Conservation (phyloP, 805 yeast genomes). For the Saccharomycopsis olivae region DNA sequence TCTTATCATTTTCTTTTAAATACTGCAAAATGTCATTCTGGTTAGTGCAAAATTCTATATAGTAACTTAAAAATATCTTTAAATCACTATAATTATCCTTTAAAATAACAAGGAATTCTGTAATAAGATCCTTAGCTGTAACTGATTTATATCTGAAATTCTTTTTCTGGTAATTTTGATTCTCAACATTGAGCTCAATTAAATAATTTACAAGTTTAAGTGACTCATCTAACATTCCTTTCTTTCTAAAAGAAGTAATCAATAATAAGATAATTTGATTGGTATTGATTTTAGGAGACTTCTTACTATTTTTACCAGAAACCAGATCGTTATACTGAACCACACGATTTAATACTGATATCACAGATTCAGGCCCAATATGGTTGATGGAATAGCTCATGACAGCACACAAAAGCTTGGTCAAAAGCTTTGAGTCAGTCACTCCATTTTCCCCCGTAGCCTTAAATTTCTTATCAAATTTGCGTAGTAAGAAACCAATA, state of each 20-base stretch:
- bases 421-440: no score
- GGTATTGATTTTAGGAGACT: conserved; percentile 1
- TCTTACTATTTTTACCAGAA: background rate
- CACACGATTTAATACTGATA: conserved; percentile 3
- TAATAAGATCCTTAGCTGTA: conserved; percentile 9
- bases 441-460: no score
- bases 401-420: no score
- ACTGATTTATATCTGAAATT: conserved; percentile 1
- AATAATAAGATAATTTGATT: no score
- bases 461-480: background rate
- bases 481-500: background rate
- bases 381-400: no score
- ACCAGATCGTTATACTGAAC: conserved; percentile 5
- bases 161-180: background rate
- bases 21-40: conserved; percentile 1
- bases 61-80: conserved; percentile 9
- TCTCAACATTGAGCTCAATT: conserved; percentile 4
- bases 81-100: conserved; percentile 9
- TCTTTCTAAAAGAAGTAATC: conserved; percentile 9
- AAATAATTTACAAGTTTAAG: conserved; percentile 9
- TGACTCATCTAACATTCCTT: conserved; percentile 11
- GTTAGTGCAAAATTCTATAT: conserved; percentile 10
- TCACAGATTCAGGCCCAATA: conserved; percentile 6
- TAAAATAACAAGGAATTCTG: conserved; percentile 12
- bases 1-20: background rate